Percentiles rank a stretch among this genome's conserved stretches.
These are phyloP conservation scores for Seiridium unicorne DNA, from an alignment of 2,329 filamentous ascomycete genomes.

Conservation along the genomic window DNA sequence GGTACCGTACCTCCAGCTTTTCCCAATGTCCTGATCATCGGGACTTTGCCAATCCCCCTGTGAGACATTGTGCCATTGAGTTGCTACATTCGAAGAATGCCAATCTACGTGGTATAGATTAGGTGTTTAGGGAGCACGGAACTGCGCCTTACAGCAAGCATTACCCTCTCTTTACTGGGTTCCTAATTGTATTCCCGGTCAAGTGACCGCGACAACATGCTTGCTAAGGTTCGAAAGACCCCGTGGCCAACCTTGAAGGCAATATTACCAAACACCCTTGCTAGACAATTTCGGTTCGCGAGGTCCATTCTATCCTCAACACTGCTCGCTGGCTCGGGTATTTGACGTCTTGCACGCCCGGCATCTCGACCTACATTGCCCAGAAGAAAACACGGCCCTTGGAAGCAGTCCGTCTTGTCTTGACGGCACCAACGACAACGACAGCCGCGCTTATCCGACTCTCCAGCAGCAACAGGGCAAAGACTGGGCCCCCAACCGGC, in stretches of 20 bases:
- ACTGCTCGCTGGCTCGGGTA: neutral
- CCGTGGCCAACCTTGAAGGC: neutral
- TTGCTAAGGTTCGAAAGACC: neutral
- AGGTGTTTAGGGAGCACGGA: neutral
- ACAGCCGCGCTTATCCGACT: neutral
- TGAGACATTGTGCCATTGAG: no score
- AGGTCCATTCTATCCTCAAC: neutral
- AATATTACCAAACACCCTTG: neutral
- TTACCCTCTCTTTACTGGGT: neutral
- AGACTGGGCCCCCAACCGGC: neutral
- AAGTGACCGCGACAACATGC: neutral
- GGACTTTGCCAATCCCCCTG: no score
- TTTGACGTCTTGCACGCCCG: neutral
- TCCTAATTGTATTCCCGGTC: neutral
- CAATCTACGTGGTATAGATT: neutral
- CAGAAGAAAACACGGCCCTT: no score
- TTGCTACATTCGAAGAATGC: neutral
- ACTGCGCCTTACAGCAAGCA: neutral
- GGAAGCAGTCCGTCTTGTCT: neutral
- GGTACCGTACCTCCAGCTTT: no score
- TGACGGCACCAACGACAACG: neutral
- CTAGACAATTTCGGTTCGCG: neutral
- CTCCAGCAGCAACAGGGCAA: neutral
- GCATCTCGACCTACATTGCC: neutral
- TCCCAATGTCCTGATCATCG: no score